Percentiles rank a stretch among this genome's conserved stretches.
Conservation (phyloP, 2,329 filamentous ascomycete genomes). For the Sclerotinia trifoliorum region DNA sequence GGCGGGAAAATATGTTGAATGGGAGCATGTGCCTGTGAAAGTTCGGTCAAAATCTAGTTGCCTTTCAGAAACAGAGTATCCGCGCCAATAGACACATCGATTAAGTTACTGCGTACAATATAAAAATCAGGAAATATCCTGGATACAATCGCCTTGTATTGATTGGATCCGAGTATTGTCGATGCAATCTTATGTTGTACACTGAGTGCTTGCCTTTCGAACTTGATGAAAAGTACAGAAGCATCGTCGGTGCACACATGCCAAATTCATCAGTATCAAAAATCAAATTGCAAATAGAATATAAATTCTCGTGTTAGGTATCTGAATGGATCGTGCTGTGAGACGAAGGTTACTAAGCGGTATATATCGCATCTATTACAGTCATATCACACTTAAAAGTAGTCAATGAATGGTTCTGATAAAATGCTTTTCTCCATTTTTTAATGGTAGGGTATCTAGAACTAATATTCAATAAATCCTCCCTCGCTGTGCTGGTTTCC, state of each 20-base stretch:
- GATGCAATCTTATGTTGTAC: not conserved
- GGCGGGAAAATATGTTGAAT: not conserved
- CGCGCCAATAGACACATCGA: not conserved
- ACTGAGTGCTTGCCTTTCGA: not conserved
- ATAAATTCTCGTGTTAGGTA: not conserved
- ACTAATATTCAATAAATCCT: slow-evolving; percentile 12
- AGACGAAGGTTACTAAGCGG: not conserved
- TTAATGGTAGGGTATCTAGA: slow-evolving; percentile 5
- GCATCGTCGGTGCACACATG: not conserved
- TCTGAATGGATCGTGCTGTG: not conserved
- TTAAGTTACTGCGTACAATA: not conserved
- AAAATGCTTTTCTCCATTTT: not conserved
- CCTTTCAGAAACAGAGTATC: not conserved
- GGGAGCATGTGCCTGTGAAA: not conserved
- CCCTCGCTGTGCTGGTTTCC: not conserved
- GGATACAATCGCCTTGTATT: not conserved
- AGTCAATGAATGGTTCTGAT: not conserved
- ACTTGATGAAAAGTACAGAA: not conserved
- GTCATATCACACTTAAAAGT: not conserved
- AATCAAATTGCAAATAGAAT: not conserved
- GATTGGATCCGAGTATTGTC: not conserved
- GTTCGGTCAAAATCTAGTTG: not conserved
- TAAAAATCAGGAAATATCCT: not conserved
- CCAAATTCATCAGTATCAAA: not conserved
- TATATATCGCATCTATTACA: not conserved